Base-by-base conservation (phyloP, 345 rosid genomes). In the Syzygium aromaticum region DNA sequence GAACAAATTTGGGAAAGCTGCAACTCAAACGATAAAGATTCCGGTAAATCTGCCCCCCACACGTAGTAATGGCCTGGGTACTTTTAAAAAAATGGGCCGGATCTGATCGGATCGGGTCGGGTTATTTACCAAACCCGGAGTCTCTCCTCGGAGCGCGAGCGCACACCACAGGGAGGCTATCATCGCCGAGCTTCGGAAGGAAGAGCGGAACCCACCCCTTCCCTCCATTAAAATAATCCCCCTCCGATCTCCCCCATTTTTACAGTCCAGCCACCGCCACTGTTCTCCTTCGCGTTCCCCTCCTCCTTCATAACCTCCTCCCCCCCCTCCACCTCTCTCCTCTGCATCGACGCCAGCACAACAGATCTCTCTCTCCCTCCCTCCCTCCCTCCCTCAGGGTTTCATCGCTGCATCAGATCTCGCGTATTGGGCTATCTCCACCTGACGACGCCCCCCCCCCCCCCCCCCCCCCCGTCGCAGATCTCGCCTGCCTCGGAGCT, bases 381-480 rank as follows among this genome's bases (percentile, higher is more conserved):
- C 54, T 87, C 87, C 15, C 51, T 7, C 46, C 8, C 19, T 7
- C 54, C 19, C 54, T 64, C 38, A 53, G 82, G 54, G 87, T 57
- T 51, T 85, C 67, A 43, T 64, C 73, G 86, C 54, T 61, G 53
- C 85, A 61, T 78, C 87, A 85, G 84, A 77, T 85, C 89, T n/a
- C n/a, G n/a, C n/a, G n/a, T n/a, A n/a, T n/a, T n/a, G n/a, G n/a
- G n/a, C n/a, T n/a, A n/a, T n/a, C n/a, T n/a, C n/a, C n/a, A n/a
- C n/a, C n/a, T n/a, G n/a, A n/a, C n/a, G n/a, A 28, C 33, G 19
- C 27, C 73, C 87, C 38, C 30, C 38, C 86, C 49, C 54, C 38
- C 38, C 78, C 51, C 49, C 33, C 38, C 38, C 73, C 85, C n/a
- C 51, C 40, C 33, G 4, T 61, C 86, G 46, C 83, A 57, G 86